Evolutionary conservation across 2,329 filamentous ascomycete genomes (phyloP), one percentile per base, ranked within the genome.

Genomic region (Ceratocystis lukuohia): DNA sequence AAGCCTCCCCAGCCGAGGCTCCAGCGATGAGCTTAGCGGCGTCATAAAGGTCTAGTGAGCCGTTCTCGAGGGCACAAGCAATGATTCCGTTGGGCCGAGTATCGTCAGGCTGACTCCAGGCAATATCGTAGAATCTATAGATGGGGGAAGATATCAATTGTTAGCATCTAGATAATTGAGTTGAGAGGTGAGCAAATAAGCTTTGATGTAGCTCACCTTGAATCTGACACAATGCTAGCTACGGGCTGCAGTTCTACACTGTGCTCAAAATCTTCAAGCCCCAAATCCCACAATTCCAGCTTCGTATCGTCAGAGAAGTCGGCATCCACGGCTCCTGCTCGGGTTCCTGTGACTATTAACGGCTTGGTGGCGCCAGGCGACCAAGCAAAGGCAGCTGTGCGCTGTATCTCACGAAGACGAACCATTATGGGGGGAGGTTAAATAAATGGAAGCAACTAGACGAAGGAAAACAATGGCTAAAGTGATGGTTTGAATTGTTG

Each of bases 231-330:
- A 73, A 97, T 85, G 76, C 87, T 93, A 69, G 86, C 88, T 73
- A 91, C 79, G 69, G 94, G 91, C 75, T 92, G 87, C 66, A 96
- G 85, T 79, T 97, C 94, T 65, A 90, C 80, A 66, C 86, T 86
- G 73, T 89, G 86, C 69, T 88, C 82, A 69, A 84, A 78, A 75
- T 86, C 85, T 75, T 95, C 90, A 70, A 97, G 81, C 73, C 85
- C 87, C 71, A 99, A 81, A 77, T 97, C 91, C 94, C 94, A 99
- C 69, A 99, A 82, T 80, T 99, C 94, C 67, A 99, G 80, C 78
- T 93, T 93, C 70, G 91, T 96, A 76, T 97, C 92, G 76, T 94
- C 94, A 33, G 94, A 97, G 78, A 99, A 99, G 76, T 97, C 92
- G 72, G 90, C 92, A 77, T 96, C 91, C 53, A 99, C 91, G 72